Evolutionary conservation across 2,329 filamentous ascomycete genomes (phyloP).

Genomic region (Epichloe festucae): DNA sequence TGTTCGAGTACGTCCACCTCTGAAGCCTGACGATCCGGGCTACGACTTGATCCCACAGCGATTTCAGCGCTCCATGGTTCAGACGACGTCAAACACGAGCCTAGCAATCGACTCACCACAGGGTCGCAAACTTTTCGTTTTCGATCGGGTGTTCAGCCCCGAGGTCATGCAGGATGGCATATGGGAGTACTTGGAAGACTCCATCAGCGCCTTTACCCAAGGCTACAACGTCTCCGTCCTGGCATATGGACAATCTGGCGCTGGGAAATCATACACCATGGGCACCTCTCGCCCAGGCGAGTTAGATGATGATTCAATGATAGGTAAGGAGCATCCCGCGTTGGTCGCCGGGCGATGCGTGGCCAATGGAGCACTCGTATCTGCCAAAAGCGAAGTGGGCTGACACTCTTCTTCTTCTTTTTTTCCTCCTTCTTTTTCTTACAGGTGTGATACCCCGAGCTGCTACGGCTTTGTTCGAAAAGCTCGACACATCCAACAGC

Average conservation of each 20-base stretch:
- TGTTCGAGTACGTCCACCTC: slow-evolving; percentile 80
- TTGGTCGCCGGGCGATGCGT: background rate
- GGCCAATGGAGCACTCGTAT: background rate
- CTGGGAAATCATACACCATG: slow-evolving; percentile 98
- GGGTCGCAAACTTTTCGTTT: slow-evolving; percentile 89
- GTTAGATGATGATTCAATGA: slow-evolving; percentile 54
- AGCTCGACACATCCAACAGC: slow-evolving; percentile 53
- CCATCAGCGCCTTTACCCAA: slow-evolving; percentile 78
- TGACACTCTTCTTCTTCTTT: background rate
- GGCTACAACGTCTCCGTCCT: slow-evolving; percentile 98
- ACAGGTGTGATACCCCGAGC: slow-evolving; percentile 90
- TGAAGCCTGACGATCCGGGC: slow-evolving; percentile 73
- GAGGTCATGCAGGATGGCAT: slow-evolving; percentile 76
- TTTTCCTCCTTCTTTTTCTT: background rate
- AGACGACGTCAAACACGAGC: slow-evolving; percentile 74
- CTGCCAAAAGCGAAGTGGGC: background rate
- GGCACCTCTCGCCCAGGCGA: slow-evolving; percentile 80
- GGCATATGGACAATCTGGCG: slow-evolving; percentile 93
- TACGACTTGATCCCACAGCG: slow-evolving; percentile 92
- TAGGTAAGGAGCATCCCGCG: slow-evolving; percentile 44
- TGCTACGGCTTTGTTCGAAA: slow-evolving; percentile 76
- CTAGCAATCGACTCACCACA: slow-evolving; percentile 83
- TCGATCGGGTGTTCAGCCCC: slow-evolving; percentile 84
- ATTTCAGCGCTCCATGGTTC: slow-evolving; percentile 86
- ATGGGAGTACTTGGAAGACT: slow-evolving; percentile 89